These are phyloP conservation scores for Scenedesmus sp. DNA, from an alignment of 163 green algal species.

Conservation along the genomic window DNA sequence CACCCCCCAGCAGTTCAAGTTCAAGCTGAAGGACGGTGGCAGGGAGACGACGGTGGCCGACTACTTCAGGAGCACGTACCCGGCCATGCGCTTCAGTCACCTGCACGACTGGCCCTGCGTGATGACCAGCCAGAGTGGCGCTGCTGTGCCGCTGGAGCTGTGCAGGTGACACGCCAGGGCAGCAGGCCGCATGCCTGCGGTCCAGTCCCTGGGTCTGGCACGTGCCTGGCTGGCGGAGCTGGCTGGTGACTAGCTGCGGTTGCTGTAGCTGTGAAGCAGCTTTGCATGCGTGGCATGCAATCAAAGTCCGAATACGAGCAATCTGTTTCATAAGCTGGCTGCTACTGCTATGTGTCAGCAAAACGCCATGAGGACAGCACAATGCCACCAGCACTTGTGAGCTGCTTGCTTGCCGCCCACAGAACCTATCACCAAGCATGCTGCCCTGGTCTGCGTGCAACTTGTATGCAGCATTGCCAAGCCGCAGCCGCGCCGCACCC, in stretches of 20 bases:
- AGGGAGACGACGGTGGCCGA: constrained; percentile 14
- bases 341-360: too few relatives aligned
- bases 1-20: background rate
- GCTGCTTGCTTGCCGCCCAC: too few relatives aligned
- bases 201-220: background rate
- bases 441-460: background rate
- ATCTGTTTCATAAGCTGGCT: too few relatives aligned
- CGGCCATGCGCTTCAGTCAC: background rate
- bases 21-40: background rate
- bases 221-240: too few relatives aligned
- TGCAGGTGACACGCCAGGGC: constrained; percentile 12
- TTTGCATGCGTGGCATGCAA: background rate
- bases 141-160: constrained; percentile 43
- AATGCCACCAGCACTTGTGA: too few relatives aligned
- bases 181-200: background rate
- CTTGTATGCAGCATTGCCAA: background rate
- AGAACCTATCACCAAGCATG: too few relatives aligned
- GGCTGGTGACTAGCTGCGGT: too few relatives aligned
- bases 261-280: background rate
- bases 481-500: background rate
- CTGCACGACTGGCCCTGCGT: constrained; percentile 44
- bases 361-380: too few relatives aligned
- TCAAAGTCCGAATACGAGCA: too few relatives aligned
- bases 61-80: constrained; percentile 11
- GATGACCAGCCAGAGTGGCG: constrained; percentile 33